Evolutionary conservation across 2,329 filamentous ascomycete species (phyloP), one percentile per base, ranked within the genome.

Genomic region (Hyphodiscus sp.): DNA sequence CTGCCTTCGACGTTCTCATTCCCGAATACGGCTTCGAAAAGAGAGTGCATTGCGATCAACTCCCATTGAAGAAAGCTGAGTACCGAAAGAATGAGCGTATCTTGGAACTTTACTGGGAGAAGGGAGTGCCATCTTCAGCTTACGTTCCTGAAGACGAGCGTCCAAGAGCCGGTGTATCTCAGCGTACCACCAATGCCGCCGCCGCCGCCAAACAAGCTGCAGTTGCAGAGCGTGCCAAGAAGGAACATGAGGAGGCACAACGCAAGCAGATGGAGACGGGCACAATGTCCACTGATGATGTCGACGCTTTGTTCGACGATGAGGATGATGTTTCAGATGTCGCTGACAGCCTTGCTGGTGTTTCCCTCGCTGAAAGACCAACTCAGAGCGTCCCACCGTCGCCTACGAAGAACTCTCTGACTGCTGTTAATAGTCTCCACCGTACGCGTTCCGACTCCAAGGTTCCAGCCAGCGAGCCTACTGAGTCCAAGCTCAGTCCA

Each of bases 1-100:
- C 94, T 26, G 94, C 94, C 19, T 99, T 99, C 69, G 94, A 99
- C 70, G 90, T 99, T 44, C 80, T 99, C 59, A 97, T 99, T 69
- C 94, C 94, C 6, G 91, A 99, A 69, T 99, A 91, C 77, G 94
- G 94, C 61, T 97, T 99, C 63, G 94, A 99, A 78, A 99, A 99
- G 83, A 89, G 94, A 60, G 94, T 99, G 50, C 94, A 99, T 74
- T 99, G 94, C 69, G 94, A 99, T 68, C 94, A 99, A 76, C 79
- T 99, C 68, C 94, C 94, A 29, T 76, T 99, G 63, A 92, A 97
- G 81, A 99, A 99, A 79, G 94, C 94, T n/a, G 94, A 99, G 69
- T 99, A 94, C 74, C 85, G 95, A 72, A 97, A 97, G 79, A 91
- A 95, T 69, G 89, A 91, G 75, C 85, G 94, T 52, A 83, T 97